Percentiles rank a stretch among this genome's conserved stretches.
phyloP scores from a whole-genome alignment of 2,329 filamentous ascomycete species.

The Apiospora kogelbergensis region DNA sequence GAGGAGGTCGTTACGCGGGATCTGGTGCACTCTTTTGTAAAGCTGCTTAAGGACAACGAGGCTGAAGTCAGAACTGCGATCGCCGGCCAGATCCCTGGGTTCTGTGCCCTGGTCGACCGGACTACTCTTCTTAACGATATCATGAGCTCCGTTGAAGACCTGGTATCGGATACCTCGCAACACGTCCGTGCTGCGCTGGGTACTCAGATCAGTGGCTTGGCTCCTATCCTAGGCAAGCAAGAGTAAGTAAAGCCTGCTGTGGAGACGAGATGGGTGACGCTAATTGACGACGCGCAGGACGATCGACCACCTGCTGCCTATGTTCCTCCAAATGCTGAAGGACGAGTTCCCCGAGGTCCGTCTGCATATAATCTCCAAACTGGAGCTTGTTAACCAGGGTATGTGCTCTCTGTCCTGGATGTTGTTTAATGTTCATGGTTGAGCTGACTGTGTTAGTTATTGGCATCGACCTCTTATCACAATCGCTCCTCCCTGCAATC shows the following conservation, averaged over 20 bases:
- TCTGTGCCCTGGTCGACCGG: slow-evolving; percentile 86
- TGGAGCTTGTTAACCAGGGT: slow-evolving; percentile 97
- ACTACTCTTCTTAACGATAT: slow-evolving; percentile 90
- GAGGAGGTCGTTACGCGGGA: slow-evolving; percentile 94
- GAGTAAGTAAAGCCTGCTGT: slow-evolving; percentile 63
- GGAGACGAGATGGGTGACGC: neutral
- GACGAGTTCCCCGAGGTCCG: slow-evolving; percentile 98
- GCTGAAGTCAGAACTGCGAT: slow-evolving; percentile 97
- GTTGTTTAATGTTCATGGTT: neutral
- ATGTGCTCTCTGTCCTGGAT: slow-evolving; percentile 26
- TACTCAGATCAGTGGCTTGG: slow-evolving; percentile 94
- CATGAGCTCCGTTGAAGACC: slow-evolving; percentile 93
- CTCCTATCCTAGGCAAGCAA: slow-evolving; percentile 95
- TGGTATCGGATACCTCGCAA: slow-evolving; percentile 94
- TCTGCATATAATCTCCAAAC: slow-evolving; percentile 99
- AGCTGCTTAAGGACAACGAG: slow-evolving; percentile 95
- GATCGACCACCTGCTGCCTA: slow-evolving; percentile 92
- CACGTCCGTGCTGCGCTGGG: slow-evolving; percentile 94
- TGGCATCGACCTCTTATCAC: slow-evolving; percentile 93
- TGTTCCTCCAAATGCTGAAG: slow-evolving; percentile 99
- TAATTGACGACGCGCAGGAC: slow-evolving; percentile 58
- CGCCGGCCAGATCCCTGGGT: slow-evolving; percentile 95
- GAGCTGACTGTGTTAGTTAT: slow-evolving; percentile 63
- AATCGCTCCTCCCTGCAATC: slow-evolving; percentile 94
- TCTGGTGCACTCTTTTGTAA: slow-evolving; percentile 94